These are phyloP conservation scores for Phytophthora pinifolia DNA, from an alignment of 352 stramenopile genomes.

Conservation along the genomic window DNA sequence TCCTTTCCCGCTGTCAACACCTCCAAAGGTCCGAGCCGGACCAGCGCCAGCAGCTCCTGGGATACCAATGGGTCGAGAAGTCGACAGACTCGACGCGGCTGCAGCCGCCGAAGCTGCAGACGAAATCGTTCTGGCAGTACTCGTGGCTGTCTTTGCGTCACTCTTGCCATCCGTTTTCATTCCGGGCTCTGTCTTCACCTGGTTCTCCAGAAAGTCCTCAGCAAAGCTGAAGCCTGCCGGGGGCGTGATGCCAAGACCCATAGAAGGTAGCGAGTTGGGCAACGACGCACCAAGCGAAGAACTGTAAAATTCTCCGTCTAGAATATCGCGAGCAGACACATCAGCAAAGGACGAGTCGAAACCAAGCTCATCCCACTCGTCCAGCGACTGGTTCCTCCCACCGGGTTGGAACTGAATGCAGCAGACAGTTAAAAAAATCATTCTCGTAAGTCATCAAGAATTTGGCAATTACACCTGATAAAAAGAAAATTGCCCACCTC, in stretches of 20 bases:
- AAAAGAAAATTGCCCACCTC: conserved; percentile 35
- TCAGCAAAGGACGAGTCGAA: conserved; percentile 84
- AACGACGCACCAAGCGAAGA: conserved; percentile 82
- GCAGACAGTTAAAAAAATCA: conserved; percentile 1
- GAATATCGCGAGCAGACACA: conserved; percentile 71
- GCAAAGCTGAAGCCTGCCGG: conserved; percentile 83
- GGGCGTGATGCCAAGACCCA: conserved; percentile 84
- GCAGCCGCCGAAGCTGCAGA: conserved; percentile 20
- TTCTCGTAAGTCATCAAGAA: conserved; percentile 2
- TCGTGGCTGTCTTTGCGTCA: conserved; percentile 18
- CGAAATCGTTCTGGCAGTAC: not conserved
- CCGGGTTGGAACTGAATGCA: conserved; percentile 52
- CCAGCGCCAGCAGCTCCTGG: conserved; percentile 50
- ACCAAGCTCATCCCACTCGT: conserved; percentile 87
- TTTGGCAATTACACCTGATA: conserved; percentile 5
- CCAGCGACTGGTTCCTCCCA: conserved; percentile 68
- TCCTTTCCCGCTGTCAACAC: conserved; percentile 40
- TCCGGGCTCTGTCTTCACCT: conserved; percentile 55
- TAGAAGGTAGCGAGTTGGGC: conserved; percentile 85
- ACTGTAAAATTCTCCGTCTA: conserved; percentile 82
- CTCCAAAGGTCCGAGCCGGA: conserved; percentile 42
- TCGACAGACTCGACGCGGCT: conserved; percentile 46
- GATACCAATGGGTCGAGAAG: conserved; percentile 81
- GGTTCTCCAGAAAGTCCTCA: conserved; percentile 83
- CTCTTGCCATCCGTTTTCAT: conserved; percentile 43